A percentile compares a stretch with the other conserved stretches of the same genome.
Conservation (phyloP, 1,284 basidiomycete genomes). For the Chalciporus sp. region DNA sequence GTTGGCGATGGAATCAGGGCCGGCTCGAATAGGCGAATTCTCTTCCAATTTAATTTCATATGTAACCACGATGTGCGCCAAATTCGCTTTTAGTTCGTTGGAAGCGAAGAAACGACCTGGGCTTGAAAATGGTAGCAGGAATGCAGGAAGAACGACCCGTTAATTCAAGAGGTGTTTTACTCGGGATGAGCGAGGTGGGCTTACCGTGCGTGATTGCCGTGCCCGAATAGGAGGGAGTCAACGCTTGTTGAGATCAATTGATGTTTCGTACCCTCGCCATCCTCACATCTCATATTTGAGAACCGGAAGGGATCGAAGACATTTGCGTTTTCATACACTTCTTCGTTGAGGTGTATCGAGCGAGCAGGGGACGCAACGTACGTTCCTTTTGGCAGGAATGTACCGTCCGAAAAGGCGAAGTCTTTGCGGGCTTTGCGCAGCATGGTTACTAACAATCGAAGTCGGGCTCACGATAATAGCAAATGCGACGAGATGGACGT, state of each 20-base stretch:
- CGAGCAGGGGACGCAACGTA: slow-evolving; percentile 25
- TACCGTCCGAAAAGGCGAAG: slow-evolving; percentile 45
- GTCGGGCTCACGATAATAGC: not conserved
- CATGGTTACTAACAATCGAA: slow-evolving; percentile 35
- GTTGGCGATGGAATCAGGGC: too few relatives aligned
- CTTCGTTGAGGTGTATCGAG: slow-evolving; percentile 29
- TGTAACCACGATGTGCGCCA: too few relatives aligned
- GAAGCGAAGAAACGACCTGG: too few relatives aligned
- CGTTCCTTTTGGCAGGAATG: slow-evolving; percentile 40
- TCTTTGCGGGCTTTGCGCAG: slow-evolving; percentile 37
- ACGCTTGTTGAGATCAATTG: slow-evolving; percentile 15
- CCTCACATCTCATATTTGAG: slow-evolving; percentile 13
- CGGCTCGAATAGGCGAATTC: too few relatives aligned
- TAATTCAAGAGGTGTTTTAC: too few relatives aligned
- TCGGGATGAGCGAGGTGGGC: too few relatives aligned
- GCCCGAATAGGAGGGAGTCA: slow-evolving; percentile 24
- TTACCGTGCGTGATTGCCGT: slow-evolving; percentile 23
- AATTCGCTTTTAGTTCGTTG: too few relatives aligned
- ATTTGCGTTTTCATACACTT: slow-evolving; percentile 26
- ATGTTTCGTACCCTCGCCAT: slow-evolving; percentile 15
- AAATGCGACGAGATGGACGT: slow-evolving; percentile 5
- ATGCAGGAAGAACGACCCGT: too few relatives aligned
- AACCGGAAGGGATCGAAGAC: slow-evolving; percentile 40
- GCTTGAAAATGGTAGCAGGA: too few relatives aligned
- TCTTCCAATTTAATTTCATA: too few relatives aligned